These are phyloP conservation scores for Suhomyces prunicola DNA, from an alignment of 805 yeast genomes.

Conservation along the genomic window DNA sequence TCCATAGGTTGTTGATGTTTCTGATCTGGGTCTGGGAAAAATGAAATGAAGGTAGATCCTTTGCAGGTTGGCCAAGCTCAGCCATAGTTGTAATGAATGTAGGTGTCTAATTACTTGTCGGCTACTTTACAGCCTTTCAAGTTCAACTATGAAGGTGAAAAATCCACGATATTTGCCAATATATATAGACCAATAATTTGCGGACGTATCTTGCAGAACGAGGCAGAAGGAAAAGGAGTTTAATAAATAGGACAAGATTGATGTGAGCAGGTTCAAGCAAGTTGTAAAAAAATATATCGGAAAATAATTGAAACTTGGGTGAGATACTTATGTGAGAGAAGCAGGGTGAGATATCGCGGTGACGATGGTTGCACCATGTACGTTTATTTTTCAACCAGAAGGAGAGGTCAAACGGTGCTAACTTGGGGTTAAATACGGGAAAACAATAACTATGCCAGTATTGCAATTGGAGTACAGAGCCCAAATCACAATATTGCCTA, in stretches of 20 bases:
- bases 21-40: slow-evolving; percentile 4
- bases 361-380: not conserved
- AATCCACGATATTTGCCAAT: not conserved
- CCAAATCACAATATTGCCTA: not conserved
- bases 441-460: not conserved
- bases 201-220: not conserved
- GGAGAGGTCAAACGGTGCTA: not conserved
- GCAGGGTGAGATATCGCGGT: not conserved
- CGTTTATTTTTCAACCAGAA: not conserved
- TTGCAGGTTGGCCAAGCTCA: not conserved
- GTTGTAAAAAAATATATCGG: not conserved
- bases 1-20: slow-evolving; percentile 6
- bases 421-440: not conserved
- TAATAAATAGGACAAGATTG: not conserved
- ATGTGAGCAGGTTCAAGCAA: not conserved
- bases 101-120: not conserved
- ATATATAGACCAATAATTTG: not conserved
- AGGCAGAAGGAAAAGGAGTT: not conserved
- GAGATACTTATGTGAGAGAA: not conserved
- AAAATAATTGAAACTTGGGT: not conserved
- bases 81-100: not conserved
- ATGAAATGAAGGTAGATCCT: not conserved
- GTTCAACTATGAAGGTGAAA: not conserved
- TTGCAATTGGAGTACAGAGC: not conserved
- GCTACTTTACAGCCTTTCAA: not conserved